phyloP scores from a whole-genome alignment of 345 rosid species.

The Conringia planisiliqua region DNA sequence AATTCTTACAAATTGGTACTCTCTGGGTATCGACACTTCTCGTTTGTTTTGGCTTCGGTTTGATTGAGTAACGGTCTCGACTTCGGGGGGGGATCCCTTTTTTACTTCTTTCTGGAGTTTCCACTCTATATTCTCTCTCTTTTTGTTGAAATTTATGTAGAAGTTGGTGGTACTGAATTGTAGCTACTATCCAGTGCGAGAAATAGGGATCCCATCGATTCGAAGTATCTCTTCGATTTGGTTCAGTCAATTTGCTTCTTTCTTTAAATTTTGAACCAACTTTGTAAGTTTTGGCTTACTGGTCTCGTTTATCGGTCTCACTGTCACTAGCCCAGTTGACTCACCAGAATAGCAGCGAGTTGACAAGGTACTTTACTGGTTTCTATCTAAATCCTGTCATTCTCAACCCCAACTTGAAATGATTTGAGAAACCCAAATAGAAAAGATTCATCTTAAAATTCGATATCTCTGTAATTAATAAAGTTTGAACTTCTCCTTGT shows the following conservation, averaged over 20 bases:
- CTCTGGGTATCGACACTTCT: not conserved
- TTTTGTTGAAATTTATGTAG: no score
- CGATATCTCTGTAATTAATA: not conserved
- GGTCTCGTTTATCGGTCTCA: not conserved
- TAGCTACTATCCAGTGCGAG: no score
- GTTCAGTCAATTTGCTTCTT: no score
- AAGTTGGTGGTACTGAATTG: not conserved
- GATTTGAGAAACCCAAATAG: not conserved
- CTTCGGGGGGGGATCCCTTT: not conserved
- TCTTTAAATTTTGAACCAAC: not conserved
- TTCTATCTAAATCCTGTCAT: not conserved
- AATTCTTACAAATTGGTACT: not conserved
- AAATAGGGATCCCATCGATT: not conserved
- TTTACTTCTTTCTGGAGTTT: no score
- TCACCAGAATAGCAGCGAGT: slow-evolving; percentile 1
- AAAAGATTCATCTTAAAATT: not conserved
- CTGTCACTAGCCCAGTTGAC: slow-evolving; percentile 7
- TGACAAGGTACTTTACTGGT: not conserved
- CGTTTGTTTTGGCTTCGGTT: not conserved
- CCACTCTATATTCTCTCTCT: no score
- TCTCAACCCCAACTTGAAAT: not conserved
- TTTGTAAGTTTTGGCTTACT: not conserved
- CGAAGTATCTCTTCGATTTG: no score
- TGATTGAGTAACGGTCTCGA: not conserved
- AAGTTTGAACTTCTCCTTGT: not conserved